phyloP scores from a whole-genome alignment of 2,329 filamentous ascomycete species.

The Fusarium tjaetaba region DNA sequence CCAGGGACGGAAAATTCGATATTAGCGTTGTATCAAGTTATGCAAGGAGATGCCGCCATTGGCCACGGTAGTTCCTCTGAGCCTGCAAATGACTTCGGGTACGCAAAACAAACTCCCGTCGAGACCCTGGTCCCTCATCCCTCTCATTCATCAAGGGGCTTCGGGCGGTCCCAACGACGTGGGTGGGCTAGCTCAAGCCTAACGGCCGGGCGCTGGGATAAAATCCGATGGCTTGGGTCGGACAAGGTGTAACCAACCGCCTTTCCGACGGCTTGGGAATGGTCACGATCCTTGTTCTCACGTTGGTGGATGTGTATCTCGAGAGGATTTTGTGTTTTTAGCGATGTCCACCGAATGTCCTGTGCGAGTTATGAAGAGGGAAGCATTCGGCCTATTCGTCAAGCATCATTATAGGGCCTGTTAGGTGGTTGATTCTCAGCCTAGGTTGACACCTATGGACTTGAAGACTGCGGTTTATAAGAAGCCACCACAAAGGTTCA shows the following conservation, averaged over 20 bases:
- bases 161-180: constrained; percentile 32
- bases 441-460: not conserved
- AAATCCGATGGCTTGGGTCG: constrained; percentile 42
- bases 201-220: constrained; percentile 36
- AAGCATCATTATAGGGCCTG: not conserved
- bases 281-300: constrained; percentile 22
- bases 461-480: not conserved
- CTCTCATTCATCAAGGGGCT: not conserved
- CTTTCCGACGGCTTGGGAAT: constrained; percentile 38
- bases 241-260: constrained; percentile 29
- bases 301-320: not conserved
- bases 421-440: not conserved
- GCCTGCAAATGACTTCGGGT: not conserved
- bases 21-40: not conserved
- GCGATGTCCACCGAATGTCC: not conserved
- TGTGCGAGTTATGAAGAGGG: not conserved
- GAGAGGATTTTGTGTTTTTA: not conserved
- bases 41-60: constrained; percentile 8
- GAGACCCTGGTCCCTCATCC: not conserved
- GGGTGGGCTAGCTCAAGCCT: constrained; percentile 37
- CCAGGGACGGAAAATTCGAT: not conserved
- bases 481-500: constrained; percentile 13
- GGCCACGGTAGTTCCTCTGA: not conserved
- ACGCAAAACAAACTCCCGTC: not conserved
- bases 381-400: not conserved